Evolutionary conservation across 2,329 filamentous ascomycete genomes (phyloP), one percentile per base, ranked within the genome.

Genomic region (Penicillium digitatum): DNA sequence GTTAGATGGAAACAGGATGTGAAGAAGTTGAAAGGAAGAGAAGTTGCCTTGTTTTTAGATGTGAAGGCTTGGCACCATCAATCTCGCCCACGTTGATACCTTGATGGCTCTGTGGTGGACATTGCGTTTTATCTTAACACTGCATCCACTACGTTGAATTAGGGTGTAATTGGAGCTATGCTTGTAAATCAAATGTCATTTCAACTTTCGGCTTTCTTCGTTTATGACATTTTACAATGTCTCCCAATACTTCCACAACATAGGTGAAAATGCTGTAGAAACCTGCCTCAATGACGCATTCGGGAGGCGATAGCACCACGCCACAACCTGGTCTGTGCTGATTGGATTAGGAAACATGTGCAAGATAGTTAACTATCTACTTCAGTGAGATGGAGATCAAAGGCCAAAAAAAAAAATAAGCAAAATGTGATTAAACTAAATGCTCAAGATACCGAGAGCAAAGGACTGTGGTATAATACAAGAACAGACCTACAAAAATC

Each of bases 21-120:
- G 32, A 35, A 45, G 29, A 29, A 51, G 35, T 31, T 31, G 12
- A 34, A n/a, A 39, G 26, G 34, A 39, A 38, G 32, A 46, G 16
- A 27, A 34, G 26, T 11, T 12, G 27, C 34, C 35, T 48, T 45
- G 31, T 22, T 9, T 50, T 45, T 51, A 16, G 43, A 37, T 35
- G 14, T 29, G 7, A 3, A 31, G 32, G 24, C 46, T 54, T 50
- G 46, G 52, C 50, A 52, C 47, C 39, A 29, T 43, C 52, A 50
- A 24, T 49, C 22, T 53, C n/a, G 45, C 51, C 46, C 45, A 52
- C 48, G 53, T 47, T 55, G 48, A 52, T 53, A 46, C 48, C 48
- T 47, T 55, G 48, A 52, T 53, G 42, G 48, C 38, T 44, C 43
- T 31, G 38, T 54, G 44, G 38, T 42, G 20, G 18, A 38, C 2